Conservation (phyloP, 352 stramenopile genomes). For the Pythium biforme region DNA sequence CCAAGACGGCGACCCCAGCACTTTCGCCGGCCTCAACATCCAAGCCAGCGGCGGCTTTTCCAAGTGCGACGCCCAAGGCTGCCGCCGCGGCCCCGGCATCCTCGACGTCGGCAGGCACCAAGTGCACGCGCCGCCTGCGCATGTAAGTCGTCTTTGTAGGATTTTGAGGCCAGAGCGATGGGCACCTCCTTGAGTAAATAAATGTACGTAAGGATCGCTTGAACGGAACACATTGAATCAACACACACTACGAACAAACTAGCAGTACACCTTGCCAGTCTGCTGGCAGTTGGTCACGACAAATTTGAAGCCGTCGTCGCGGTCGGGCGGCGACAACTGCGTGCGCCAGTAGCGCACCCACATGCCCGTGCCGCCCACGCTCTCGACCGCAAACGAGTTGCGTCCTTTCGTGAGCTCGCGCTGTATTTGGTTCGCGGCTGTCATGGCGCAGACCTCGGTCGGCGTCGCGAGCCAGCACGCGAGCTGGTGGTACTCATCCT, state of each 20-base stretch:
- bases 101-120: not conserved
- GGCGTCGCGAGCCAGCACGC: constrained; percentile 8
- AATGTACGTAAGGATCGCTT: no score
- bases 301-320: constrained; percentile 6
- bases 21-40: not conserved
- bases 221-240: no score
- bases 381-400: constrained; percentile 14
- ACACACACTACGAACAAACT: not conserved
- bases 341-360: constrained; percentile 20
- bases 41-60: not conserved
- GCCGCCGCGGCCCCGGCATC: not conserved
- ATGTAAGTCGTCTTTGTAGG: not conserved
- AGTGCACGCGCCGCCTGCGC: not conserved
- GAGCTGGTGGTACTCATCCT: constrained; percentile 13
- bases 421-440: constrained; percentile 7
- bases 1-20: not conserved
- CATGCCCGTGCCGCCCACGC: not conserved
- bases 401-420: constrained; percentile 8
- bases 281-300: constrained; percentile 12
- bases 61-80: not conserved
- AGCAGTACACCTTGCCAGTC: constrained; percentile 11
- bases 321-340: constrained; percentile 8
- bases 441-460: constrained; percentile 1
- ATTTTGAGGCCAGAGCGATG: no score
- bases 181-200: no score